A percentile compares a stretch with the other conserved stretches of the same genome.
phyloP scores from a whole-genome alignment of 495 filamentous ascomycete genomes.

The Tuber melanosporum region DNA sequence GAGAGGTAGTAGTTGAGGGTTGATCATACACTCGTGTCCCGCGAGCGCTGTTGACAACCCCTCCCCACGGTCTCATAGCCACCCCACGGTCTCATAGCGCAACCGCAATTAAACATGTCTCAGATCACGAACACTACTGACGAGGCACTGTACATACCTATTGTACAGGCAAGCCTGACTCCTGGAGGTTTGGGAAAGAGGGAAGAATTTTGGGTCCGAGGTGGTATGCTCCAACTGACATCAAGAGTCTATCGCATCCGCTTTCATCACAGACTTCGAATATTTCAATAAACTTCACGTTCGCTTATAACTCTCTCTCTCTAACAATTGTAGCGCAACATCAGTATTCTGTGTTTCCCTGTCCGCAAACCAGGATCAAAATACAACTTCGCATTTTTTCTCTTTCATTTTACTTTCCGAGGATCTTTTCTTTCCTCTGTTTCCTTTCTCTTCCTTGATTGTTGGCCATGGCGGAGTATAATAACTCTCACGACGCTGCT shows the following conservation, averaged over 20 bases:
- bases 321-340: background rate
- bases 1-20: no score
- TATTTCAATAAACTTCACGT: background rate
- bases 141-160: no score
- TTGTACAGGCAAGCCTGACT: background rate
- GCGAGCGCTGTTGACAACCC: no score
- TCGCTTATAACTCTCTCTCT: background rate
- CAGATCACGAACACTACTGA: no score
- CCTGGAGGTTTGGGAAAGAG: background rate
- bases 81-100: no score
- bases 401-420: background rate
- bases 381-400: no score
- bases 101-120: no score
- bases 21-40: no score
- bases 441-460: slow-evolving; percentile 10
- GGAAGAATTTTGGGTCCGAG: background rate
- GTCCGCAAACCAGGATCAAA: background rate
- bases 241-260: slow-evolving; percentile 40
- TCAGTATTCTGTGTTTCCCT: background rate
- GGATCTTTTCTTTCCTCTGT: slow-evolving; percentile 13
- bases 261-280: slow-evolving; percentile 9
- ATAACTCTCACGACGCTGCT: slow-evolving; percentile 34
- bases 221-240: slow-evolving; percentile 34
- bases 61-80: no score
- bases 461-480: slow-evolving; percentile 26